Conservation (phyloP, 2,329 filamentous ascomycete genomes). For the Colletotrichum melonis region DNA sequence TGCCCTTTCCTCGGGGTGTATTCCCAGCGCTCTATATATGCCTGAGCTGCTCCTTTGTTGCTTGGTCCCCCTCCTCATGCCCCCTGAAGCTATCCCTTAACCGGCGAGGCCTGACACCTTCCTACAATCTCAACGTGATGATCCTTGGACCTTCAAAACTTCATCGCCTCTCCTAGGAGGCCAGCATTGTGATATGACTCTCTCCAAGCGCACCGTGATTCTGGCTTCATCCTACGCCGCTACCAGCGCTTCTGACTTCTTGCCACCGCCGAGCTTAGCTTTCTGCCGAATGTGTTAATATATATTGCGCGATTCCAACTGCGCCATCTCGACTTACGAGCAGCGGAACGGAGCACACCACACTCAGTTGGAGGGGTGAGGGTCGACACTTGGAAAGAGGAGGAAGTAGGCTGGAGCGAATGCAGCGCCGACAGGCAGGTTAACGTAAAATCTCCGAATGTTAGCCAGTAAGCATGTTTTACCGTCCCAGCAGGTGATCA, state of each 20-base stretch:
- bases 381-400: constrained; percentile 40
- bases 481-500: not conserved
- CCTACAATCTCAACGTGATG: no score
- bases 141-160: no score
- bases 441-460: constrained; percentile 60
- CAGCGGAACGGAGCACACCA: not conserved
- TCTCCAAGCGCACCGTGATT: no score
- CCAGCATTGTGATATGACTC: no score
- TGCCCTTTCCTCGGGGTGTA: no score
- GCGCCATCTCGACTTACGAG: not conserved
- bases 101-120: no score
- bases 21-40: no score
- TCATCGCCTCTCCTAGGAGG: no score
- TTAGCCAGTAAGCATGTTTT: not conserved
- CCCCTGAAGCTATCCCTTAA: no score
- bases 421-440: constrained; percentile 57
- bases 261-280: not conserved
- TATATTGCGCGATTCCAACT: no score
- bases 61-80: no score
- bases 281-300: not conserved
- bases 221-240: not conserved
- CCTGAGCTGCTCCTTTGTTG: no score
- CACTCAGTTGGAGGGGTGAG: constrained; percentile 29
- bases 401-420: constrained; percentile 43
- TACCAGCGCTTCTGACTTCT: not conserved